Evolutionary conservation across 768 basidiomycete genomes (phyloP).

Genomic region (Pleurotus tuoliensis): DNA sequence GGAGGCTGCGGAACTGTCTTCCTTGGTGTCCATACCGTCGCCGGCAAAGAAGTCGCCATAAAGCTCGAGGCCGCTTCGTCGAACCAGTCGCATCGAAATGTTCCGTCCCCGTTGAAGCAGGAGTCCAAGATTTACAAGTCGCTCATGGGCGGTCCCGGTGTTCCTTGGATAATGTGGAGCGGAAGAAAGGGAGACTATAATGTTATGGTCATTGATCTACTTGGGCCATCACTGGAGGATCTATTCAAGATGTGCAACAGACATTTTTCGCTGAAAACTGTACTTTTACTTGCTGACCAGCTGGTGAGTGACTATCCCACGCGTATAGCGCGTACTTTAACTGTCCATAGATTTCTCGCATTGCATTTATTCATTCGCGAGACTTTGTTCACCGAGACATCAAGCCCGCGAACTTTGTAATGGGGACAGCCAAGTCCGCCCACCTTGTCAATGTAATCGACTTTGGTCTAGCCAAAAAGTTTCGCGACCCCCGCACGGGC

Average conservation of each 20-base stretch:
- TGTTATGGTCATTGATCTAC: slow-evolving; percentile 95
- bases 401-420: slow-evolving; percentile 98
- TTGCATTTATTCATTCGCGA: slow-evolving; percentile 95
- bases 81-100: slow-evolving; percentile 8
- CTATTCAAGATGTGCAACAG: slow-evolving; percentile 88
- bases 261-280: slow-evolving; percentile 92
- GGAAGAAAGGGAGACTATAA: slow-evolving; percentile 93
- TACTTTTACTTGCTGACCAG: slow-evolving; percentile 91
- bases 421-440: slow-evolving; percentile 62
- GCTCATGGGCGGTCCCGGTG: slow-evolving; percentile 83
- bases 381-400: slow-evolving; percentile 96
- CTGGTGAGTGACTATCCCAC: slow-evolving; percentile 53
- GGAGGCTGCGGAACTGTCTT: slow-evolving; percentile 84
- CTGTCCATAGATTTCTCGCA: slow-evolving; percentile 75
- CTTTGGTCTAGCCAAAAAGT: slow-evolving; percentile 82
- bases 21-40: slow-evolving; percentile 73
- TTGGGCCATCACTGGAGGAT: slow-evolving; percentile 87
- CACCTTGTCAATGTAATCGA: slow-evolving; percentile 89
- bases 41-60: slow-evolving; percentile 82
- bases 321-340: slow-evolving; percentile 7
- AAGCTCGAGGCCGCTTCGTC: slow-evolving; percentile 67
- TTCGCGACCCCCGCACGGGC: slow-evolving; percentile 59
- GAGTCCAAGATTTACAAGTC: slow-evolving; percentile 92
- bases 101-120: slow-evolving; percentile 71
- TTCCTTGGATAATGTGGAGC: slow-evolving; percentile 91